Evolutionary conservation across 2,329 filamentous ascomycete genomes (phyloP).

Genomic region (Cytospora paraplurivora): DNA sequence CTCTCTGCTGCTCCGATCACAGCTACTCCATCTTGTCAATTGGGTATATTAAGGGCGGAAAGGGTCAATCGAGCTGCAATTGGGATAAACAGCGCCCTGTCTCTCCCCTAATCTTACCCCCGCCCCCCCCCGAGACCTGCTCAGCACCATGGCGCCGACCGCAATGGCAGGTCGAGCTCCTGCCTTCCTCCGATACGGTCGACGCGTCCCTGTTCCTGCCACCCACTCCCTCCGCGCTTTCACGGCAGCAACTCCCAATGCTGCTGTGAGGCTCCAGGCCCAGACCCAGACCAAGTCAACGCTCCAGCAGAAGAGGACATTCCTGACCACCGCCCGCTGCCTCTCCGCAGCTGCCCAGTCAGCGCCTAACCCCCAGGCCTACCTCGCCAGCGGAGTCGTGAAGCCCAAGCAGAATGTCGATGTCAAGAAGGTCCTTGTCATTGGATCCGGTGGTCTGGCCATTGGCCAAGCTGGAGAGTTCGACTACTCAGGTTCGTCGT

Average conservation of each 20-base stretch:
- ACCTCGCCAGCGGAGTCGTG: constrained; percentile 84
- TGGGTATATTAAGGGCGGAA: constrained; percentile 28
- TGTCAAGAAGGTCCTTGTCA: constrained; percentile 96
- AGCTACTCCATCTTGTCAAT: constrained; percentile 21
- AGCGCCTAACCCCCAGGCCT: constrained; percentile 81
- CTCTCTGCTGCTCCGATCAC: constrained; percentile 13
- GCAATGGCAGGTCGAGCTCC: constrained; percentile 59
- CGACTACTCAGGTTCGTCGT: constrained; percentile 86
- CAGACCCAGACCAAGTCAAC: constrained; percentile 34
- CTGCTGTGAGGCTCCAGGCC: constrained; percentile 39
- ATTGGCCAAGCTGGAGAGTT: constrained; percentile 99
- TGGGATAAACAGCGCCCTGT: constrained; percentile 21
- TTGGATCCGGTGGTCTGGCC: constrained; percentile 90
- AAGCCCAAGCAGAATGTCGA: constrained; percentile 78
- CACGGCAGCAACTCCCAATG: constrained; percentile 40
- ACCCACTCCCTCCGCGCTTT: constrained; percentile 49
- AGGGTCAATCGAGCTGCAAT: constrained; percentile 21
- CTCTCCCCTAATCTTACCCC: constrained; percentile 30
- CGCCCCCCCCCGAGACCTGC: constrained; percentile 31
- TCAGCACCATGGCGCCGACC: constrained; percentile 44
- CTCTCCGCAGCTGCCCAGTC: constrained; percentile 57
- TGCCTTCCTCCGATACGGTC: constrained; percentile 58
- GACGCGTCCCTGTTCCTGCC: constrained; percentile 52
- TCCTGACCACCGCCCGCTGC: constrained; percentile 49
- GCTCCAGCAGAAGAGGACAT: constrained; percentile 49